Percentiles rank a stretch among this genome's conserved stretches.
Conservation (phyloP, 1,139 yeast species). For the Pichia cactophila region DNA sequence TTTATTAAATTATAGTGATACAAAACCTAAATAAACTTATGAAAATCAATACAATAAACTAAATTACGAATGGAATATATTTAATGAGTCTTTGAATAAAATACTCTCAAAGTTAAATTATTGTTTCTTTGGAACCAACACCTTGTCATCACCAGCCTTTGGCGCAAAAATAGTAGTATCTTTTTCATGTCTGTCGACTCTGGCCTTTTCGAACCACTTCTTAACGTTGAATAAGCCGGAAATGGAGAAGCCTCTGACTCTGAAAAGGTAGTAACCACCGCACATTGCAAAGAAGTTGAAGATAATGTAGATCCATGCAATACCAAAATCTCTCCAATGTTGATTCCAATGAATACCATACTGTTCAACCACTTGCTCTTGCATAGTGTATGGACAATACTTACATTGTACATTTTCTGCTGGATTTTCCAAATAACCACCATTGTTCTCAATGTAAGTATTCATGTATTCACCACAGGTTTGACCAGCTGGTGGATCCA, state of each 20-base stretch:
- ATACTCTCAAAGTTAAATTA: background rate
- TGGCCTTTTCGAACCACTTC: conserved; percentile 19
- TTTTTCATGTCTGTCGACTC: conserved; percentile 34
- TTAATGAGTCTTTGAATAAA: background rate
- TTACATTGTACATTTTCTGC: conserved; percentile 47
- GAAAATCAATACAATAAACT: background rate
- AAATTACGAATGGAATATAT: background rate
- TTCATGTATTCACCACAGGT: conserved; percentile 52
- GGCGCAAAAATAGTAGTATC: conserved; percentile 32
- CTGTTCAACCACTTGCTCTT: conserved; percentile 32
- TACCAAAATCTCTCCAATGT: conserved; percentile 67
- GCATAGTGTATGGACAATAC: conserved; percentile 29
- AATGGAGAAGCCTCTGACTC: conserved; percentile 22
- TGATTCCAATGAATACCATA: conserved; percentile 39
- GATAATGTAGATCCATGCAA: conserved; percentile 41
- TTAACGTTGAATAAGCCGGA: conserved; percentile 17
- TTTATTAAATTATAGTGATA: too few species aligned
- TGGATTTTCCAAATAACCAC: conserved; percentile 53
- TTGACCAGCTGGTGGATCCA: conserved; percentile 51
- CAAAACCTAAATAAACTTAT: too few species aligned
- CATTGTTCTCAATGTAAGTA: conserved; percentile 29
- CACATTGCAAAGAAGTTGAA: conserved; percentile 45
- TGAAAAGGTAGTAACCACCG: conserved; percentile 23
- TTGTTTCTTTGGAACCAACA: conserved; percentile 23
- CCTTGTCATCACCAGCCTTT: conserved; percentile 31